Evolutionary conservation across 2,329 filamentous ascomycete genomes (phyloP), one percentile per base, ranked within the genome.

Genomic region (Chaetomium strumarium): DNA sequence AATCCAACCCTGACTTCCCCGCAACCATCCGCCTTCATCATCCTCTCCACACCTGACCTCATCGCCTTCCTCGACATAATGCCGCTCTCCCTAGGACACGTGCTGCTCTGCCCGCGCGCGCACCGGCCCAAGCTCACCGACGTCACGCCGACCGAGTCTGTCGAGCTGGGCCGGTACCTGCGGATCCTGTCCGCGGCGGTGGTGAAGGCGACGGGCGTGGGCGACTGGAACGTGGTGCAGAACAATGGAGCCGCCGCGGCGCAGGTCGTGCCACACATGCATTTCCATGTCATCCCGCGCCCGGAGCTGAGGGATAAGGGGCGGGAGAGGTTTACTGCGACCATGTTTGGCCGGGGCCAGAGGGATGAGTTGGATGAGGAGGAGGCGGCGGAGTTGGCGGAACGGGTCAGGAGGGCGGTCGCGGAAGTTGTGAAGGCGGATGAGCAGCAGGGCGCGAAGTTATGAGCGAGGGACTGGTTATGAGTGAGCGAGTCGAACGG

Each of bases 171-270:
- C 62, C 67, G 68, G 55, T 80, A 77, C 73, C 78, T 95, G 29
- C 83, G 88, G 33, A 69, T 92, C 3, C 73, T 96, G 2, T 88
- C 86, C 16, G 74, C 80, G 17, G 87, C 88, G 0, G 76, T 96
- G 36, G 78, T 83, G 31, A 76, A 75, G 47, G 81, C 83, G 0
- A 88, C 85, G 2, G 86, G 84, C 10, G 80, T 89, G 1, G 76
- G 76, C 46, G 91, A 96, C 71, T 97, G 92, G 86, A 99, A 99
- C 69, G 83, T 97, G 30, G 89, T 97, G 51, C 92, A 97, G 73
- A 97, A 97, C 67, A 97, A 96, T 62, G 90, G 92, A 14, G 84
- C 84, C 3, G 82, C 90, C 31, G 92, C 92, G 2, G 90, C 90
- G 2, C 92, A 97, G 72, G 90, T 96, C 14, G 90, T 97, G 2